Evolutionary conservation across 805 yeast genomes (phyloP).

Genomic region (Kazachstania viticola): DNA sequence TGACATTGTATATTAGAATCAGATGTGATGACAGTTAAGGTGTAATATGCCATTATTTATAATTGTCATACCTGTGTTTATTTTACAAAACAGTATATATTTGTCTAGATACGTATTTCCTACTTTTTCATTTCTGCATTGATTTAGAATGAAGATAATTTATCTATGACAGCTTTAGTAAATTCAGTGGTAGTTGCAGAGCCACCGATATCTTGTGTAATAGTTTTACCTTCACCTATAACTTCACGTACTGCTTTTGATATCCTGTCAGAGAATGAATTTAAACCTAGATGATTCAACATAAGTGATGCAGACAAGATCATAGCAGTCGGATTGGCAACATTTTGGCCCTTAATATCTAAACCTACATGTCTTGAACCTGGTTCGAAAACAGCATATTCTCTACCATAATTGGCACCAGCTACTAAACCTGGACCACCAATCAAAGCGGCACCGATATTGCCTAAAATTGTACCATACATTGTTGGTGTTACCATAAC

Average conservation of each 20-base stretch:
- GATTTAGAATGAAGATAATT: constrained; percentile 33
- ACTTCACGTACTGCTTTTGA: constrained; percentile 83
- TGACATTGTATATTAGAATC: too few species aligned
- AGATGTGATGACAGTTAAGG: too few species aligned
- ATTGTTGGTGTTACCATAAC: constrained; percentile 96
- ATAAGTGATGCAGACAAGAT: constrained; percentile 81
- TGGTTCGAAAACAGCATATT: constrained; percentile 95
- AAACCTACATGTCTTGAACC: constrained; percentile 99
- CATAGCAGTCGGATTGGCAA: constrained; percentile 98
- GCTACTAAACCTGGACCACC: constrained; percentile 99
- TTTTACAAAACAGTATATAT: too few species aligned
- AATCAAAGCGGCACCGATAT: constrained; percentile 88
- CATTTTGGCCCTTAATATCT: constrained; percentile 86
- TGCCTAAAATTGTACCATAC: constrained; percentile 94
- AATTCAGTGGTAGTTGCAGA: constrained; percentile 81
- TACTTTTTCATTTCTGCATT: too few species aligned
- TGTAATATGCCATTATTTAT: too few species aligned
- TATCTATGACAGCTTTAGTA: constrained; percentile 78
- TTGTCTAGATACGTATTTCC: too few species aligned
- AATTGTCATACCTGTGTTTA: too few species aligned
- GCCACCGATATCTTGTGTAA: constrained; percentile 92
- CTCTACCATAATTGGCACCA: constrained; percentile 97
- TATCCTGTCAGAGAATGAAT: constrained; percentile 73
- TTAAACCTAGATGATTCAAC: constrained; percentile 91
- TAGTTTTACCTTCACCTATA: constrained; percentile 73